Conservation (phyloP, 257 asterid genomes). For the Nicotiana obtusifolia region DNA sequence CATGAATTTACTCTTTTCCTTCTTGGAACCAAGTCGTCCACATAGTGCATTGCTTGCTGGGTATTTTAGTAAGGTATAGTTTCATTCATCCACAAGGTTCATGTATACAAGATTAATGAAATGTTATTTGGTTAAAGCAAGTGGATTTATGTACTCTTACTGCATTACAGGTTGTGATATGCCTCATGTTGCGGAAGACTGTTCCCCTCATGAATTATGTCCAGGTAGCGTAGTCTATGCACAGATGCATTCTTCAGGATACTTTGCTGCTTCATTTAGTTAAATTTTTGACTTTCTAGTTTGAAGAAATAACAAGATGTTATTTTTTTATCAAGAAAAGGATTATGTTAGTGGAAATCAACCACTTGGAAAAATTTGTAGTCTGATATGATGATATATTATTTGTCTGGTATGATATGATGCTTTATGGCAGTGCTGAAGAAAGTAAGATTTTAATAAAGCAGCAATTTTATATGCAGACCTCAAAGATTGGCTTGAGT, state of each 20-base stretch:
- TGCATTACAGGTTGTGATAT: conserved; percentile 74
- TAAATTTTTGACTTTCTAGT: neutral
- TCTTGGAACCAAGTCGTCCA: conserved; percentile 78
- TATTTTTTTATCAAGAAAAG: neutral
- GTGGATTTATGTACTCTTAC: conserved; percentile 18
- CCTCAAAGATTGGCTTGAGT: neutral
- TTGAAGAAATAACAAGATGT: neutral
- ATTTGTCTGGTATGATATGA: neutral
- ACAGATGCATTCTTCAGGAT: neutral
- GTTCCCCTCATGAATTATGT: conserved; percentile 87
- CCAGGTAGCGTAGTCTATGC: conserved; percentile 40
- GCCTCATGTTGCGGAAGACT: conserved; percentile 91
- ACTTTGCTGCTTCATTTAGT: neutral
- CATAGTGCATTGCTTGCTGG: conserved; percentile 93
- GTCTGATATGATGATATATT: neutral
- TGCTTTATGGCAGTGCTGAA: neutral
- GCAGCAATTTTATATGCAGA: neutral
- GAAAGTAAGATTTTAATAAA: neutral
- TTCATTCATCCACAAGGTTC: conserved; percentile 7
- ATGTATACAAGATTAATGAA: neutral
- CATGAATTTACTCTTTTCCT: conserved; percentile 90
- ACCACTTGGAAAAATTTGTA: neutral
- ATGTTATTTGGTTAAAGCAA: conserved; percentile 8
- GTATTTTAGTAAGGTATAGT: conserved; percentile 87
- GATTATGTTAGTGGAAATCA: neutral